A percentile compares a stretch with the other conserved stretches of the same genome.
phyloP scores from a whole-genome alignment of 345 rosid species.

The Dovyalis caffra region DNA sequence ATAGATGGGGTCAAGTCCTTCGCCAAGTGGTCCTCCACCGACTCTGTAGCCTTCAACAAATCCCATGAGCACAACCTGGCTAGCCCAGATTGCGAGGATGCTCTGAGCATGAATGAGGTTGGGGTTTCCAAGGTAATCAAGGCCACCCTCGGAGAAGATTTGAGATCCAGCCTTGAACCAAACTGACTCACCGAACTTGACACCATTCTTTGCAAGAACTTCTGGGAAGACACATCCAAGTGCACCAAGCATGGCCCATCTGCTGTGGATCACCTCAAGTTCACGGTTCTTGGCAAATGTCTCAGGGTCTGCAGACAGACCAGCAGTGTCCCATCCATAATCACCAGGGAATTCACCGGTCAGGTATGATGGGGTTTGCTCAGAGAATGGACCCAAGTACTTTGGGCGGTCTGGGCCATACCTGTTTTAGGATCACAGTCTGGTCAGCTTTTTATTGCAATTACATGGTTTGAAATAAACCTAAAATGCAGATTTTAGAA shows the following conservation, averaged over 20 bases:
- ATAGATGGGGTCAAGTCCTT: constrained; percentile 93
- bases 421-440: constrained; percentile 41
- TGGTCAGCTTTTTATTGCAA: not conserved
- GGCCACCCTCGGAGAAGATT: constrained; percentile 93
- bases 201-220: constrained; percentile 77
- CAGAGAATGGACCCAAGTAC: constrained; percentile 94
- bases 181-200: constrained; percentile 84
- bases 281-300: constrained; percentile 97
- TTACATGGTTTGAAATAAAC: not conserved
- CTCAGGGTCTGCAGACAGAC: constrained; percentile 92
- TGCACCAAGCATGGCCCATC: constrained; percentile 99
- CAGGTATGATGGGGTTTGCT: constrained; percentile 88
- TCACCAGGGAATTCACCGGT: constrained; percentile 96
- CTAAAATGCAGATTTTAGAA: not conserved
- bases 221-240: constrained; percentile 92
- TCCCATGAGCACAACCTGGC: constrained; percentile 94
- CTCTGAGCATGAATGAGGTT: constrained; percentile 95
- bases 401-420: constrained; percentile 99
- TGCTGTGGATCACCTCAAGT: constrained; percentile 90
- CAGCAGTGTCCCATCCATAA: constrained; percentile 99
- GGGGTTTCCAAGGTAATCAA: constrained; percentile 95
- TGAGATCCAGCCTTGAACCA: constrained; percentile 98
- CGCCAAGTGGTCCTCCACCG: constrained; percentile 96
- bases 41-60: constrained; percentile 90
- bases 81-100: constrained; percentile 93